phyloP scores from a whole-genome alignment of 768 basidiomycete genomes.

The Lentinula aciculospora region DNA sequence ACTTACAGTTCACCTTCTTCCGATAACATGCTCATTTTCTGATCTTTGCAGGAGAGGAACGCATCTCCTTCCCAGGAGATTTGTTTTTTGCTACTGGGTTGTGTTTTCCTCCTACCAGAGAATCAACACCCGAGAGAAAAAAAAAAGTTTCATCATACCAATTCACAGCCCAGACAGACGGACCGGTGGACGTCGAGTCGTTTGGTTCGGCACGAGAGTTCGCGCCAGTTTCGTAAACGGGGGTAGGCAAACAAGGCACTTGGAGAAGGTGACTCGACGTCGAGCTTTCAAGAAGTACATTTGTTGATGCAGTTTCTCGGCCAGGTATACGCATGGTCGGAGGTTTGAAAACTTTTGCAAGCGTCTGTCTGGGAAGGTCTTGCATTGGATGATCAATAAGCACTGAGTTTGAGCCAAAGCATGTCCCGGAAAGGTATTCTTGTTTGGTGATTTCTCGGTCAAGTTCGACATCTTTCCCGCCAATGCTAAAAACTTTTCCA shows the following conservation, averaged over 20 bases:
- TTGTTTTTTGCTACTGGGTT: slow-evolving; percentile 61
- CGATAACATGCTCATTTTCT: slow-evolving; percentile 55
- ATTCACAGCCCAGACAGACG: slow-evolving; percentile 57
- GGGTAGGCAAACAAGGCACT: background rate
- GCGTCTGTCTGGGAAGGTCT: background rate
- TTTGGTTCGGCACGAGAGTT: no score
- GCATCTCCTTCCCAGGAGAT: slow-evolving; percentile 86
- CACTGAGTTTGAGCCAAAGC: slow-evolving; percentile 37
- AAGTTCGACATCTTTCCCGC: slow-evolving; percentile 60
- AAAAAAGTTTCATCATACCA: slow-evolving; percentile 37
- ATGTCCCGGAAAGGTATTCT: slow-evolving; percentile 61
- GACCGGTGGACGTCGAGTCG: slow-evolving; percentile 13
- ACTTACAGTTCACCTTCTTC: slow-evolving; percentile 68
- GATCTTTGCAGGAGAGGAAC: slow-evolving; percentile 46
- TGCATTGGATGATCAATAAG: background rate
- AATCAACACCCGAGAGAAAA: slow-evolving; percentile 6
- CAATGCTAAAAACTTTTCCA: slow-evolving; percentile 31
- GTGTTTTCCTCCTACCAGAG: slow-evolving; percentile 55
- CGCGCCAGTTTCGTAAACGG: background rate
- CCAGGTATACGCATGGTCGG: background rate
- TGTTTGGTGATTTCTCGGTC: slow-evolving; percentile 48
- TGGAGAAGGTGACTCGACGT: background rate
- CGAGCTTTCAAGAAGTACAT: slow-evolving; percentile 17
- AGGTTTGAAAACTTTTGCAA: background rate
- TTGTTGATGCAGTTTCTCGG: slow-evolving; percentile 21